Evolutionary conservation across 2,329 filamentous ascomycete genomes (phyloP), one percentile per base, ranked within the genome.

Genomic region (Colletotrichum kahawae): DNA sequence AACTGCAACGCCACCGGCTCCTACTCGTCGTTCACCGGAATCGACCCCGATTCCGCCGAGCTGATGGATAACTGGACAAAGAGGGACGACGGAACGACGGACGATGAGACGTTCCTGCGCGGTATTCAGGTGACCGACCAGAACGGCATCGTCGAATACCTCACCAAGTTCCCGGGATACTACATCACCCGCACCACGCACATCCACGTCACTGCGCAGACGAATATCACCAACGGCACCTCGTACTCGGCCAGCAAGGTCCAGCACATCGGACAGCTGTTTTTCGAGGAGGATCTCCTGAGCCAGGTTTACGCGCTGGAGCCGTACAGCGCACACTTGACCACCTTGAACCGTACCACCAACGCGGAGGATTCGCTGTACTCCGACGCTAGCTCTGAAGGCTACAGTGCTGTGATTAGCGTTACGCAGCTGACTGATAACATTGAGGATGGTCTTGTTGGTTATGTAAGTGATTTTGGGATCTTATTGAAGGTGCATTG

Each of bases 391-490:
- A 84, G 31, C 34, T 80, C 85, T 77, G 85, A 87, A 74, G 86
- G 87, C 16, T 67, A 67, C 69, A 87, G 89, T 77, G 89, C 89
- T 1, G 84, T 90, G 77, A 82, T 90, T 66, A 85, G 90, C 78
- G 90, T 90, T 74, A 85, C 88, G 14, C 83, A 87, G 16, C 83
- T 91, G 10, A 89, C 89, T 5, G 86, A 90, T 33, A 80, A 82
- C 34, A 78, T 88, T 9, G 76, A 79, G 1, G 87, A 88, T 67
- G 87, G 88, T 57, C 75, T 89, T 14, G 81, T 89, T 67, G 86
- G 81, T 14, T 89, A 87, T 86, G 51, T 67, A 31, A 43, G 65
- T 59, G 14, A 5, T 3, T 29, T 4, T 10, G 4, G 16, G 7
- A 16, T 2, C 4, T n/a, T 6, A 0, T 38, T 38, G 13, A 13